Percentiles rank a stretch among this genome's conserved stretches.
Evolutionary conservation across 768 basidiomycete genomes (phyloP).

Genomic region (Leccinum truebloodii): DNA sequence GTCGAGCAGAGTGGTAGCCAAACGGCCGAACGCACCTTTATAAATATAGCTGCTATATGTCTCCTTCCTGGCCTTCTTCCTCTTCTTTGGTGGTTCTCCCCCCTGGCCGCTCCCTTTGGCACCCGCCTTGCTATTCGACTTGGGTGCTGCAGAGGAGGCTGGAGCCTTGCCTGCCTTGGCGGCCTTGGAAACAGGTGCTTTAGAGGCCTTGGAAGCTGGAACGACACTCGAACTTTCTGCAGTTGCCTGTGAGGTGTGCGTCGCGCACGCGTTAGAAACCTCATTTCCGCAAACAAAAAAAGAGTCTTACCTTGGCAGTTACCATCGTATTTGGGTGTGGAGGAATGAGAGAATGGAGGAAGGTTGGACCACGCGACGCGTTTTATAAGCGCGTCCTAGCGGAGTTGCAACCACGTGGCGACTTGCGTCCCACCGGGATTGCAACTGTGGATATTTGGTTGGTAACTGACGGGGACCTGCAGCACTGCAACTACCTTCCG

Average conservation of each 20-base stretch:
- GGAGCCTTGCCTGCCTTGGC: conserved; percentile 59
- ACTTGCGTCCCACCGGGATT: background rate
- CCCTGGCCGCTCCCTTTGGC: conserved; percentile 14
- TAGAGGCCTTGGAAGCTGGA: conserved; percentile 36
- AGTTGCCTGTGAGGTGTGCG: background rate
- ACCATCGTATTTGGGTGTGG: background rate
- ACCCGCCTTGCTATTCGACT: conserved; percentile 32
- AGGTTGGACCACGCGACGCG: conserved; percentile 8
- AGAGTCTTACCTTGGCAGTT: conserved; percentile 1
- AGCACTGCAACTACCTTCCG: too few species aligned
- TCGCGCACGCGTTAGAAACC: background rate
- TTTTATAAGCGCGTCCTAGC: conserved; percentile 21
- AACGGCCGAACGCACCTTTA: conserved; percentile 41
- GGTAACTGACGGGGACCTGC: too few species aligned
- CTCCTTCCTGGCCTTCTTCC: conserved; percentile 57
- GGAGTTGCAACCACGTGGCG: conserved; percentile 11
- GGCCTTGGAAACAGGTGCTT: conserved; percentile 43
- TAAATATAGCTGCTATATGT: conserved; percentile 68
- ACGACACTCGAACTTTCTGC: background rate
- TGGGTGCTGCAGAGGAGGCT: conserved; percentile 40
- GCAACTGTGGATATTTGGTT: too few species aligned
- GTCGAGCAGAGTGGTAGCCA: background rate
- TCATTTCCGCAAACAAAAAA: too few species aligned
- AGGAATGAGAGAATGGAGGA: too few species aligned
- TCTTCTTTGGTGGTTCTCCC: conserved; percentile 50